Evolutionary conservation across 2,329 filamentous ascomycete genomes (phyloP).

Genomic region (Ascochyta pisi): DNA sequence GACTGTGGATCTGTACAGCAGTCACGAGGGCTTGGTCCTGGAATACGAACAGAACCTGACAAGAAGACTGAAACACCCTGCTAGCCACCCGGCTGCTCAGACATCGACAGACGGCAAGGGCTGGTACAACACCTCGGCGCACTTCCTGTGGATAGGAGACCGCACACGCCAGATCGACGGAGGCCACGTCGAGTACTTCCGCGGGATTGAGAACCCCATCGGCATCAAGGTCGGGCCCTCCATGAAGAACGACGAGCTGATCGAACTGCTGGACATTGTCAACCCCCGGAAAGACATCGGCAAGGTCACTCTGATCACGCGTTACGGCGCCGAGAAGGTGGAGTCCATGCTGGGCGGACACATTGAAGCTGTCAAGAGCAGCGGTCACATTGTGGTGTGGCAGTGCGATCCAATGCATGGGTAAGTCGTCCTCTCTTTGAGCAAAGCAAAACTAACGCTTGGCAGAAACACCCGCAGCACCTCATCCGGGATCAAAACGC

Average conservation of each 20-base stretch:
- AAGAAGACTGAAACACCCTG: slow-evolving; percentile 72
- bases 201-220: slow-evolving; percentile 93
- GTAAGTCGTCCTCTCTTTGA: slow-evolving; percentile 33
- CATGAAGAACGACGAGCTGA: slow-evolving; percentile 77
- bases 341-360: slow-evolving; percentile 77
- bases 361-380: slow-evolving; percentile 85
- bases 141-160: slow-evolving; percentile 99
- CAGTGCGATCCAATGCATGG: slow-evolving; percentile 99
- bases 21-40: slow-evolving; percentile 90
- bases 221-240: slow-evolving; percentile 95
- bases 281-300: slow-evolving; percentile 84
- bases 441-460: slow-evolving; percentile 13
- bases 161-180: slow-evolving; percentile 92
- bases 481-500: slow-evolving; percentile 83
- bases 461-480: slow-evolving; percentile 67
- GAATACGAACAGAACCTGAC: slow-evolving; percentile 94
- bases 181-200: slow-evolving; percentile 96
- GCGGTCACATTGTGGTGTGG: slow-evolving; percentile 83
- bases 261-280: slow-evolving; percentile 80
- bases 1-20: slow-evolving; percentile 93
- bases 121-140: slow-evolving; percentile 93
- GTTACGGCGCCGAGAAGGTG: slow-evolving; percentile 85
- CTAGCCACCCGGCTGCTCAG: slow-evolving; percentile 47
- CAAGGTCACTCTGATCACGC: slow-evolving; percentile 95
- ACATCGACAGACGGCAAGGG: slow-evolving; percentile 58